Conservation (phyloP, 768 basidiomycete species). For the Exidia glandulosa region DNA sequence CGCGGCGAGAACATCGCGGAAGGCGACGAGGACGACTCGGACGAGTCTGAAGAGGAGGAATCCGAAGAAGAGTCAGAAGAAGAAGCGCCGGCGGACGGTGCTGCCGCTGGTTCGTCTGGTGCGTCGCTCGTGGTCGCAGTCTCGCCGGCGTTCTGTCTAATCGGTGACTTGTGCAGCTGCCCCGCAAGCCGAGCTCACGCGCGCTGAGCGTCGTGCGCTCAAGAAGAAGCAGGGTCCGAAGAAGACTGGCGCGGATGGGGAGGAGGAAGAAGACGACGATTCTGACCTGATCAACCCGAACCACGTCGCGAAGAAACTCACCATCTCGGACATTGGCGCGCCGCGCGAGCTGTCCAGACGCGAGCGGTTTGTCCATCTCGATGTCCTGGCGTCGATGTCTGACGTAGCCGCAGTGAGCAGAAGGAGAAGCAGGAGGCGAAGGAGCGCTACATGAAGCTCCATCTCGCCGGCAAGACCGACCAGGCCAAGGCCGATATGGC, state of each 20-base stretch:
- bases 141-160: too few relatives aligned
- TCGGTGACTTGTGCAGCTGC: too few relatives aligned
- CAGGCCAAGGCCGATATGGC: slow-evolving; percentile 84
- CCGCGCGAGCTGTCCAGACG: slow-evolving; percentile 51
- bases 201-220: slow-evolving; percentile 62
- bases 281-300: slow-evolving; percentile 71
- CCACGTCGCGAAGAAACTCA: slow-evolving; percentile 56
- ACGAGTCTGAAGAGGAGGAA: slow-evolving; percentile 33
- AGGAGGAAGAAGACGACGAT: slow-evolving; percentile 51
- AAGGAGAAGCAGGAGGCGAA: slow-evolving; percentile 88
- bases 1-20: slow-evolving; percentile 16
- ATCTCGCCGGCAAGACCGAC: slow-evolving; percentile 75
- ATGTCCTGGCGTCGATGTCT: background rate
- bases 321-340: slow-evolving; percentile 59
- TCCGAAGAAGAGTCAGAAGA: slow-evolving; percentile 30
- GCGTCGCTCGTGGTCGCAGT: slow-evolving; percentile 6
- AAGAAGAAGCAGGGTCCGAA: slow-evolving; percentile 69
- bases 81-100: slow-evolving; percentile 17
- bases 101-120: slow-evolving; percentile 13
- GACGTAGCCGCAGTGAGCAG: slow-evolving; percentile 48
- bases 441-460: slow-evolving; percentile 81
- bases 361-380: slow-evolving; percentile 39
- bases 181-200: slow-evolving; percentile 58
- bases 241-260: slow-evolving; percentile 28
- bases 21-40: slow-evolving; percentile 28